Evolutionary conservation across 441 rosid species (phyloP), one percentile per base, ranked within the genome.

Genomic region (Pelargonium fulgidum): DNA sequence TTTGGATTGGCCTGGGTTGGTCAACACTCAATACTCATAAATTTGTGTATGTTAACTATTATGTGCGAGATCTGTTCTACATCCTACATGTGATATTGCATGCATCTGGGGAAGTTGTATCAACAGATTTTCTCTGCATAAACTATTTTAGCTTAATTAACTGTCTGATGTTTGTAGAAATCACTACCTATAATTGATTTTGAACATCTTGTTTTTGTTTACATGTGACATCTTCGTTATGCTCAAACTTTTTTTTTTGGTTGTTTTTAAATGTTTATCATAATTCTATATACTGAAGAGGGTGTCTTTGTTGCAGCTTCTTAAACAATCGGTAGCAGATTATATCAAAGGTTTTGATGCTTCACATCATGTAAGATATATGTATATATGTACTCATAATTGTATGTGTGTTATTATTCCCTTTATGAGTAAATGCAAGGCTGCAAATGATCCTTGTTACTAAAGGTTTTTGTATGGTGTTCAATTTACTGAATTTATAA

Each of bases 331-430:
- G 71, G 88, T 89, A 68, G 86, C 78, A 70, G 87, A 85, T 77
- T 89, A 84, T 72, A 82, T 80, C 67, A 84, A 85, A 74, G 75
- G 72, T 68, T 90, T 92, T 82, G 98, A 90, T 83, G 84, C 92
- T 78, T 85, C 91, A 29, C 76, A 79, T 41, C 85, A 85, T 75
- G 99, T 94, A 86, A 87, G 97, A 82, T 24, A 41, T 0, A 6
- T 63, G 67, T 14, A 45, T 71, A 58, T 65, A 8, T 10, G 42
- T 8, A 22, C 24, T 17, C 20, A 17, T 14, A 5, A 19, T 45
- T 62, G 24, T 41, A 45, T 24, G 7, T 52, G 59, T 19, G 29
- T 22, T 41, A 41, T 44, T 24, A 56, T 19, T 39, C 39, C 4
- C 36, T 7, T 19, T 16, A 11, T 5, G 50, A 24, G 44, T 16